Conservation (phyloP, 2,329 filamentous ascomycete genomes). For the Calcarisporium arbuscula region DNA sequence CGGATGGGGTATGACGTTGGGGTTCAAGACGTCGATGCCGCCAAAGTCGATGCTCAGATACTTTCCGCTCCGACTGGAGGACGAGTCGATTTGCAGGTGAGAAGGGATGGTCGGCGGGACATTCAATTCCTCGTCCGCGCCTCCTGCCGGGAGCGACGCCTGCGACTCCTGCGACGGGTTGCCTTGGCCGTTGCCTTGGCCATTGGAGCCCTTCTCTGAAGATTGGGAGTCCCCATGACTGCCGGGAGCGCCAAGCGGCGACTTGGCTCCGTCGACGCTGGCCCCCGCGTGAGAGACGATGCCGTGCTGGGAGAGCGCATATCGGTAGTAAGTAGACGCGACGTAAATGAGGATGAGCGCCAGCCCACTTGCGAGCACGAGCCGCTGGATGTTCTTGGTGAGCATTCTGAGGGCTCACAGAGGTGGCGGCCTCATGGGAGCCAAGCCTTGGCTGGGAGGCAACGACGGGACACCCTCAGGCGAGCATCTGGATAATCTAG, state of each 20-base stretch:
- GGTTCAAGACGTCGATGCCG: slow-evolving; percentile 37
- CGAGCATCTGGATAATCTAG: too few relatives aligned
- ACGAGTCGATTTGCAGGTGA: slow-evolving; percentile 38
- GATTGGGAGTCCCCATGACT: too few relatives aligned
- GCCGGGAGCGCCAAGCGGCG: too few relatives aligned
- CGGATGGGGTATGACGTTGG: slow-evolving; percentile 53
- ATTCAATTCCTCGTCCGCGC: too few relatives aligned
- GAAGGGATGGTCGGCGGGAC: slow-evolving; percentile 1
- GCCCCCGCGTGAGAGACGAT: slow-evolving; percentile 3
- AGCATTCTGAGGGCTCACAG: slow-evolving; percentile 20
- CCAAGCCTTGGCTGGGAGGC: too few relatives aligned
- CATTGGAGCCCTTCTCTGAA: too few relatives aligned
- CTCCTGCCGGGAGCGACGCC: too few relatives aligned
- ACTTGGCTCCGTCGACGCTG: too few relatives aligned
- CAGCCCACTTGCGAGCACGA: slow-evolving; percentile 23
- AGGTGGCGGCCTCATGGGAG: too few relatives aligned
- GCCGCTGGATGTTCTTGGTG: slow-evolving; percentile 23
- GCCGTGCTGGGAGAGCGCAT: slow-evolving; percentile 6
- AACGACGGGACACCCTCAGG: too few relatives aligned
- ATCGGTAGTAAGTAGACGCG: slow-evolving; percentile 14
- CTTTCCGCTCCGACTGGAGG: slow-evolving; percentile 35
- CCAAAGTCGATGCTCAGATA: slow-evolving; percentile 46
- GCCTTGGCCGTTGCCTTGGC: too few relatives aligned
- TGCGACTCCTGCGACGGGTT: too few relatives aligned
- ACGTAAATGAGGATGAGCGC: slow-evolving; percentile 23